These are phyloP conservation scores for Dichomitus squalens DNA, from an alignment of 1,284 basidiomycete species.

Conservation along the genomic window DNA sequence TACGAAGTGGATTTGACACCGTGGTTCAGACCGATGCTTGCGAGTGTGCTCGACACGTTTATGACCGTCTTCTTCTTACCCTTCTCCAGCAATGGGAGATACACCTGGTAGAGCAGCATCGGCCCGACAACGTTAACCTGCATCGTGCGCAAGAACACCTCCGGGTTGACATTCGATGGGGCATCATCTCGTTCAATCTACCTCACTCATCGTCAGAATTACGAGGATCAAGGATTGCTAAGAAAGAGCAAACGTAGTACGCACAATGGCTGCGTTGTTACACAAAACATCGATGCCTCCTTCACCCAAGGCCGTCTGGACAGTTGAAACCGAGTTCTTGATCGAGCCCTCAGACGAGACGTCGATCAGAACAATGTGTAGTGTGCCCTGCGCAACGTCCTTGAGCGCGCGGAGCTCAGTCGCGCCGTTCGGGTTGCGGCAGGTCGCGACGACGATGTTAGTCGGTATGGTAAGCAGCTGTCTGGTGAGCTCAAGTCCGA, in stretches of 20 bases:
- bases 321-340: conserved; percentile 26
- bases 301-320: conserved; percentile 31
- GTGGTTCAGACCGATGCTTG: conserved; percentile 33
- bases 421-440: conserved; percentile 37
- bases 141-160: conserved; percentile 25
- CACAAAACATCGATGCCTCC: conserved; percentile 40
- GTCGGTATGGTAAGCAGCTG: conserved; percentile 36
- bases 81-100: conserved; percentile 35
- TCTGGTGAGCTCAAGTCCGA: conserved; percentile 41
- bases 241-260: conserved; percentile 6
- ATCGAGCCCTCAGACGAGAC: conserved; percentile 35
- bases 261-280: conserved; percentile 44
- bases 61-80: conserved; percentile 37
- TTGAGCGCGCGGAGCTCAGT: conserved; percentile 31
- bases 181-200: background rate
- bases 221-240: too few relatives aligned
- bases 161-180: conserved; percentile 3
- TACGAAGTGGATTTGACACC: conserved; percentile 30
- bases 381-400: conserved; percentile 25
- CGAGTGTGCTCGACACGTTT: conserved; percentile 36
- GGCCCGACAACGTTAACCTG: conserved; percentile 38
- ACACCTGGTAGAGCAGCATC: conserved; percentile 34
- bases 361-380: conserved; percentile 40
- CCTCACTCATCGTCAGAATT: background rate
- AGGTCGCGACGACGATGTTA: conserved; percentile 43